These are phyloP conservation scores for Akanthomyces muscarius DNA, from an alignment of 2,329 filamentous ascomycete genomes.

Conservation along the genomic window DNA sequence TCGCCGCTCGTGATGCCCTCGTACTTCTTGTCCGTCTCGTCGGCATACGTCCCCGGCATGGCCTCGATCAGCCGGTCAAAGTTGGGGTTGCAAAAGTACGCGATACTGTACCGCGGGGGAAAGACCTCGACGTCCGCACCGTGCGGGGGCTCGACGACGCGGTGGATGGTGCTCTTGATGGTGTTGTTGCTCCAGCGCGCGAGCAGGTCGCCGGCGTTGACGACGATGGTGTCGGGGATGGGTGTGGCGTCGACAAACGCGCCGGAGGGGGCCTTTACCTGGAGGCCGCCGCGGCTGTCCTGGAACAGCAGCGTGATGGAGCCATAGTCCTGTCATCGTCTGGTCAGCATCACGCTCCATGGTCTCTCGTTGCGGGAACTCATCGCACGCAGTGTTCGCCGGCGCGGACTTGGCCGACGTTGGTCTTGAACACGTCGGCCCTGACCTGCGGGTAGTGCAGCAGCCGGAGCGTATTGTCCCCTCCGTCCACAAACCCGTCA, in stretches of 20 bases:
- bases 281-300: conserved; percentile 51
- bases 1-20: conserved; percentile 71
- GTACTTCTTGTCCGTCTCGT: conserved; percentile 71
- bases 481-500: conserved; percentile 65
- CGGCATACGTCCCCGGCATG: conserved; percentile 69
- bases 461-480: conserved; percentile 68
- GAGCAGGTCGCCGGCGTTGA: conserved; percentile 85
- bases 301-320: conserved; percentile 61
- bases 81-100: conserved; percentile 66
- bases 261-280: conserved; percentile 66
- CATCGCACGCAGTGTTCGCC: conserved; percentile 63
- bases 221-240: conserved; percentile 74
- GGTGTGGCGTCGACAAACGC: conserved; percentile 80
- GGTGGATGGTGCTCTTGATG: conserved; percentile 85
- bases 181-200: conserved; percentile 87
- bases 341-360: too few relatives aligned
- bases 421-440: conserved; percentile 60
- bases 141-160: conserved; percentile 79
- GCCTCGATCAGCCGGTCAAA: conserved; percentile 72
- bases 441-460: conserved; percentile 72
- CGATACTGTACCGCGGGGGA: conserved; percentile 79
- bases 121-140: conserved; percentile 48
- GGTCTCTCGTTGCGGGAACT: background rate
- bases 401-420: conserved; percentile 67
- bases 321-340: conserved; percentile 47